Evolutionary conservation across 2,329 filamentous ascomycete species (phyloP).

Genomic region (Alternaria burnsii): DNA sequence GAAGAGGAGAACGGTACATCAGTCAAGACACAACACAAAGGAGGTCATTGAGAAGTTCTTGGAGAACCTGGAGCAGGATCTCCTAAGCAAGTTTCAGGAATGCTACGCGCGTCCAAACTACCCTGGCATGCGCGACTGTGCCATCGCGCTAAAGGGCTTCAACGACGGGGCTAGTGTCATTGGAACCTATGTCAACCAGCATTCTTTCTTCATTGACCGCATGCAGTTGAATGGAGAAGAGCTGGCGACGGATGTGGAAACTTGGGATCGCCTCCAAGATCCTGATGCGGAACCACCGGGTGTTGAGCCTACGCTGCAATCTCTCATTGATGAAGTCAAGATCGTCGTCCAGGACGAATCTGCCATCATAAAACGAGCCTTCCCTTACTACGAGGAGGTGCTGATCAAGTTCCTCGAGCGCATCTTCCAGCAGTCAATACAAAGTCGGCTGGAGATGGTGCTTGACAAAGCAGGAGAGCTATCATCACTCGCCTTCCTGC

Average conservation of each 20-base stretch:
- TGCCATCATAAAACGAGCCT: slow-evolving; percentile 93
- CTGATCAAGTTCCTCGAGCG: slow-evolving; percentile 91
- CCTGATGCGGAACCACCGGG: slow-evolving; percentile 91
- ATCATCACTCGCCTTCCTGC: slow-evolving; percentile 89
- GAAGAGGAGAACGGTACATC: slow-evolving; percentile 42
- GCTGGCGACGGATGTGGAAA: slow-evolving; percentile 73
- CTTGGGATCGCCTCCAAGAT: slow-evolving; percentile 91
- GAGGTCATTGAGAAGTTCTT: slow-evolving; percentile 97
- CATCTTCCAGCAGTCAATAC: slow-evolving; percentile 97
- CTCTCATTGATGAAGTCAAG: slow-evolving; percentile 90
- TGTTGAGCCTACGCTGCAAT: slow-evolving; percentile 91
- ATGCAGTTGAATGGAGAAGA: slow-evolving; percentile 92
- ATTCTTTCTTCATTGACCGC: slow-evolving; percentile 98
- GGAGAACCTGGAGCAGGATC: slow-evolving; percentile 92
- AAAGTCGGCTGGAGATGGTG: slow-evolving; percentile 94
- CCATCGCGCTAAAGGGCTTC: slow-evolving; percentile 92
- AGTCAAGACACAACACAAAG: slow-evolving; percentile 70
- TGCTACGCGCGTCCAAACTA: slow-evolving; percentile 96
- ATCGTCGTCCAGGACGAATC: slow-evolving; percentile 97
- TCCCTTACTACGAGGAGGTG: slow-evolving; percentile 95
- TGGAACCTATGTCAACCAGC: slow-evolving; percentile 96
- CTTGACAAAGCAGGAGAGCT: slow-evolving; percentile 92
- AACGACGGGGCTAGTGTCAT: slow-evolving; percentile 95
- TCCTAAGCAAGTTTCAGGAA: slow-evolving; percentile 95
- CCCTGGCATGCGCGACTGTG: slow-evolving; percentile 97